Evolutionary conservation across 768 basidiomycete genomes (phyloP).

Genomic region (Jaapia argillacea): DNA sequence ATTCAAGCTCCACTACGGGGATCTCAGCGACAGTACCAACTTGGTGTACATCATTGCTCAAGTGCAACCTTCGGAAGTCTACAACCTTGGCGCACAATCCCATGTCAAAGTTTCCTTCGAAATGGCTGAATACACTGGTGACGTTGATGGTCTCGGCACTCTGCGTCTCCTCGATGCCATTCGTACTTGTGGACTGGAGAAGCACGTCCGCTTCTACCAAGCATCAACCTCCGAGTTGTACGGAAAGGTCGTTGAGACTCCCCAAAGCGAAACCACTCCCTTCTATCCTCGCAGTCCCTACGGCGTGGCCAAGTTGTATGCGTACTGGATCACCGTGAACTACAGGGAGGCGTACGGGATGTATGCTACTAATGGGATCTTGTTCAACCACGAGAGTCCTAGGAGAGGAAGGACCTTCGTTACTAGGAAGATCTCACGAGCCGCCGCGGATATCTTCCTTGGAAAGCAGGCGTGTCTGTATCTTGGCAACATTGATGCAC

Average conservation of each 20-base stretch:
- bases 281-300: conserved; percentile 99
- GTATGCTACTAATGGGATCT: conserved; percentile 93
- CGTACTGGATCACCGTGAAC: conserved; percentile 85
- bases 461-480: conserved; percentile 89
- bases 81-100: conserved; percentile 95
- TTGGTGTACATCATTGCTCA: conserved; percentile 94
- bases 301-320: conserved; percentile 91
- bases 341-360: conserved; percentile 94
- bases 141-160: conserved; percentile 93
- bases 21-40: conserved; percentile 93
- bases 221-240: conserved; percentile 97
- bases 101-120: conserved; percentile 99
- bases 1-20: conserved; percentile 84
- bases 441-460: conserved; percentile 83
- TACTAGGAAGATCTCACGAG: conserved; percentile 88
- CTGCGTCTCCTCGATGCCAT: conserved; percentile 93
- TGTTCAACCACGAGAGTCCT: conserved; percentile 98
- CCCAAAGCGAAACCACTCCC: conserved; percentile 91
- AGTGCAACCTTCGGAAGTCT: conserved; percentile 92
- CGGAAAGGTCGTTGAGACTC: conserved; percentile 92
- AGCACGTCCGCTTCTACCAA: conserved; percentile 93
- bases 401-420: conserved; percentile 92
- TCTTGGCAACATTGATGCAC: conserved; percentile 89
- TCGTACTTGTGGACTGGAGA: conserved; percentile 89
- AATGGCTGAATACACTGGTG: conserved; percentile 98